Percentiles rank a stretch among this genome's conserved stretches.
Evolutionary conservation across 805 yeast genomes (phyloP).

Genomic region (Sugiyamaella valdiviana): DNA sequence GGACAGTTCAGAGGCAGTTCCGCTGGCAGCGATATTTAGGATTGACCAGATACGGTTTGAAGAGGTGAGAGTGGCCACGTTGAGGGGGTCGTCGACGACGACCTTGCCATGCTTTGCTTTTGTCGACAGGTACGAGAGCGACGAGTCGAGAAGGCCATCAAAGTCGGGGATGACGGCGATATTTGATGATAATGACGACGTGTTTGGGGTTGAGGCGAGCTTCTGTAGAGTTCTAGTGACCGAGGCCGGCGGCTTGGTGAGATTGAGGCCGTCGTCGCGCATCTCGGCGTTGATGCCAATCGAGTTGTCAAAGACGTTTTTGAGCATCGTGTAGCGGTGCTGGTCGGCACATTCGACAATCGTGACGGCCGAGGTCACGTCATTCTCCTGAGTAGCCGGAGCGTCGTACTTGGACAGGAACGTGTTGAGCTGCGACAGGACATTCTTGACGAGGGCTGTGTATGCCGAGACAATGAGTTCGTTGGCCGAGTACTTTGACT

Average conservation of each 20-base stretch:
- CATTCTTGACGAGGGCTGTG: constrained; percentile 28
- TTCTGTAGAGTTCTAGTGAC: constrained; percentile 15
- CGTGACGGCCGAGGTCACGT: constrained; percentile 33
- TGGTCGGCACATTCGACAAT: constrained; percentile 31
- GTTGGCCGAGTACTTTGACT: constrained; percentile 23
- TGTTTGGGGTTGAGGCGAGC: background rate
- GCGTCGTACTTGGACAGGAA: constrained; percentile 30
- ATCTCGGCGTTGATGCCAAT: constrained; percentile 35
- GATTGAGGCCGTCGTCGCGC: constrained; percentile 32
- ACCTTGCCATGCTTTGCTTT: background rate
- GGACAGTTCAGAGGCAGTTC: constrained; percentile 23
- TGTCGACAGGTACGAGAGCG: constrained; percentile 25
- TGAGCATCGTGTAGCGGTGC: constrained; percentile 24
- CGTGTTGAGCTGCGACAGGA: constrained; percentile 32
- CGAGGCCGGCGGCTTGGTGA: constrained; percentile 20
- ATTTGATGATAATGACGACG: background rate
- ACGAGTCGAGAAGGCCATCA: constrained; percentile 20
- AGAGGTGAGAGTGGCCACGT: constrained; percentile 22
- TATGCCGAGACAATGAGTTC: constrained; percentile 33
- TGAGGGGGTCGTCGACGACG: constrained; percentile 17
- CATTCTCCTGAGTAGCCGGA: constrained; percentile 15
- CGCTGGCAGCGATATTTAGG: constrained; percentile 28
- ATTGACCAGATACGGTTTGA: constrained; percentile 34
- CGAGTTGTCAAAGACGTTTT: constrained; percentile 32
- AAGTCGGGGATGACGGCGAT: constrained; percentile 21